Base-by-base conservation (phyloP, 441 rosid species). In the Gossypium trilobum region DNA sequence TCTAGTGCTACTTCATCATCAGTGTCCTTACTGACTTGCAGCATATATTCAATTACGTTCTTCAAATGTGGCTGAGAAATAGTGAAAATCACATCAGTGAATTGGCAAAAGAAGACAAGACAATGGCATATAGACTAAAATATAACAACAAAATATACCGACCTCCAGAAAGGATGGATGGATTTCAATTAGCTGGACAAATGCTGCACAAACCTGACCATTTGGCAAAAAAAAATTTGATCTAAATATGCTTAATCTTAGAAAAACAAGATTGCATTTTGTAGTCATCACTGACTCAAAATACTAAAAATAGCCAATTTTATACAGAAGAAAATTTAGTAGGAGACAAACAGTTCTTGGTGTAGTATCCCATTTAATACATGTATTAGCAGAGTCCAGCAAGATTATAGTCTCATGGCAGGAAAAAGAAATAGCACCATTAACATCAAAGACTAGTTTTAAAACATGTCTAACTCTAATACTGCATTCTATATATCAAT, bases 1-100 rank as follows among this genome's bases (percentile, higher is more conserved):
- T 96, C 99, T 65, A 96, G 97, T 73, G 96, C 95, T 73, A 96
- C 98, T 79, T 93, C 99, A 52, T 92, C 97, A 72, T 96, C 97
- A 55, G 78, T 48, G 73, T 92, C 96, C 85, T 87, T 89, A 87
- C 87, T 96, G 75, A 92, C 96, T 96, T 85, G 97, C 87, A 96
- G 76, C 81, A 93, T 93, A 82, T 90, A 91, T 78, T 96, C 97
- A 75, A 88, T 87, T 69, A 96, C 83, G 76, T 91, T 86, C 80
- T 87, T 89, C 84, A 92, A 69, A 84, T 91, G 91, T n/a, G 97
- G 96, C 99, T 96, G 92, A 79, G 82, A 68, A 59, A 72, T 11
- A 70, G 70, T 52, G 29, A 17, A 61, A 66, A 66, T 63, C 44
- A 29, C 23, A 77, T 78, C 69, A 78, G 50, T 39, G 46, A 39